Evolutionary conservation across 2,329 filamentous ascomycete genomes (phyloP), one percentile per base, ranked within the genome.

Genomic region (Talaromyces amestolkiae): DNA sequence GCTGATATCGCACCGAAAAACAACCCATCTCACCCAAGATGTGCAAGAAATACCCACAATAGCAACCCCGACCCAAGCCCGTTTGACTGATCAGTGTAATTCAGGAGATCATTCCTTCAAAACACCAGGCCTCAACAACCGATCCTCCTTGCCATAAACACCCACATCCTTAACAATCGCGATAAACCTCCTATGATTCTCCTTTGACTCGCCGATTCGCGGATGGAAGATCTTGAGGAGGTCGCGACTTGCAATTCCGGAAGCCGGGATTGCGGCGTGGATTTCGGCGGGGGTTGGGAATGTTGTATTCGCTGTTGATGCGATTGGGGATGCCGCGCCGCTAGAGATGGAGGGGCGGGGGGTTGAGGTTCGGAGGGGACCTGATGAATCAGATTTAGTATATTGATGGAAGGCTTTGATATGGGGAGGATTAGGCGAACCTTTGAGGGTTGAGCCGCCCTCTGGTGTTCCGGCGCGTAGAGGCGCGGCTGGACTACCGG

Each of bases 201-300:
- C 77, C 65, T 76, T 78, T 3, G 75, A 77, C 37, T 78, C 76
- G 15, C 78, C 78, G 61, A 81, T 76, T 27, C 79, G 77, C 54
- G 75, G 73, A 45, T 78, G 77, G 70, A 82, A 82, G 6, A 78
- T 73, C 41, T 73, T 78, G 41, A 82, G 72, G 13, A 83, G 69
- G 61, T 82, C 80, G 59, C 73, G 76, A 62, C 79, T 80, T 6
- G 75, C 68, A 39, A 83, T 83, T 15, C 81, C 81, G 9, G 75
- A 74, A 5, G 75, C 69, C 0, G 81, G 81, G 49, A 83, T 83
- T 1, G 79, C 77, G 13, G 80, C 79, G 68, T 80, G 77, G 35
- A 83, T 79, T 70, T 83, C 81, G 3, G 76, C 78, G 7, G 76
- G 74, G 1, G 80, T 81, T 9, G 80, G 81, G 68, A 82, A 81